Conservation (phyloP, 257 asterid species). For the Nicotiana tabacum region DNA sequence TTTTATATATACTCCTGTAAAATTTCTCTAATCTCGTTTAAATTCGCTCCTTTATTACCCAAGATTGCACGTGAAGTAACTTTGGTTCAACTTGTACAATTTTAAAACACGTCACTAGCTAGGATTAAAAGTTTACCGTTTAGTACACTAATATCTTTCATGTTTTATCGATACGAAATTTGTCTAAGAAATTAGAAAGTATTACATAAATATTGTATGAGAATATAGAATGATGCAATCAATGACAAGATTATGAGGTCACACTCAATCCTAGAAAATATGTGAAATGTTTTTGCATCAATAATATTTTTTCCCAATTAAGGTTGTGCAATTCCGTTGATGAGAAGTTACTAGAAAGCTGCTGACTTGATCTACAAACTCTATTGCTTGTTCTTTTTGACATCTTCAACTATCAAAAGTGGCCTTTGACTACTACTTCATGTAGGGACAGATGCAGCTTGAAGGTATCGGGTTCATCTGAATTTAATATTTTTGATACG, state of each 20-base stretch:
- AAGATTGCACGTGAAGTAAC: not conserved
- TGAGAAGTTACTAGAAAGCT: not conserved
- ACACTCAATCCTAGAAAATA: not conserved
- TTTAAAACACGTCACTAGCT: not conserved
- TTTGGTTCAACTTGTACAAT: not conserved
- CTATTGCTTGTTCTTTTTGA: not conserved
- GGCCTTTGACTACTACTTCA: not conserved
- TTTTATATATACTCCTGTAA: not conserved
- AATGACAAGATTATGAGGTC: not conserved
- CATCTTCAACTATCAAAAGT: not conserved
- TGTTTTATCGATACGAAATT: not conserved
- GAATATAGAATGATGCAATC: not conserved
- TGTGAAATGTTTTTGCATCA: not conserved
- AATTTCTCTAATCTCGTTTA: too few relatives aligned
- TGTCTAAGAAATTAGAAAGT: not conserved
- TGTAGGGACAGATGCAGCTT: too few relatives aligned
- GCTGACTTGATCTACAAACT: not conserved
- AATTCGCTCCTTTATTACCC: too few relatives aligned
- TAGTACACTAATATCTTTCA: not conserved
- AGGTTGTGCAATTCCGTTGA: not conserved
- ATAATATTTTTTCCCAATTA: too few relatives aligned
- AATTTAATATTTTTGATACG: too few relatives aligned
- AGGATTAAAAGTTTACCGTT: not conserved
- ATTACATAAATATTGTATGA: not conserved
- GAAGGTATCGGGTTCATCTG: too few relatives aligned